phyloP scores from a whole-genome alignment of 1,284 basidiomycete genomes.

The Melampsora abietis-canadensis region DNA sequence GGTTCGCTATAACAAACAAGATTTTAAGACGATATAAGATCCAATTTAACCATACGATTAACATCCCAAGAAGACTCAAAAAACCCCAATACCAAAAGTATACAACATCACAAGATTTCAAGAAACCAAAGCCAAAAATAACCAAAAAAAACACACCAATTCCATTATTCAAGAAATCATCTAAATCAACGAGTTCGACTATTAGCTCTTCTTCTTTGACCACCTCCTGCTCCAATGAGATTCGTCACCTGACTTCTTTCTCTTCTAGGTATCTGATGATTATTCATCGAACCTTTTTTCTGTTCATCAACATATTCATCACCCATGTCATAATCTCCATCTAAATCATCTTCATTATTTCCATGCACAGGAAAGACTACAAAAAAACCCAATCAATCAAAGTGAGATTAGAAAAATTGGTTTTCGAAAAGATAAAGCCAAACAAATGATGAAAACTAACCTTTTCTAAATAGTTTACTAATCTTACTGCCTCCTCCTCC shows the following conservation, averaged over 20 bases:
- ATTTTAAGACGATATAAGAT: too few relatives aligned
- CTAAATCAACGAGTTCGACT: neutral
- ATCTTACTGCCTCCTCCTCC: constrained; percentile 18
- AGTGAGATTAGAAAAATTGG: neutral
- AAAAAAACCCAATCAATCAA: neutral
- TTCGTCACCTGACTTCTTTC: neutral
- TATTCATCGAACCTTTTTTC: neutral
- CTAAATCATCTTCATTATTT: neutral
- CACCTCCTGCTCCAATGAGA: neutral
- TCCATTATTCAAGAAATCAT: neutral
- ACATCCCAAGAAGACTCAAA: too few relatives aligned
- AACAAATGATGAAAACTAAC: too few relatives aligned
- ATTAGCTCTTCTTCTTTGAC: neutral
- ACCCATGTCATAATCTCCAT: neutral
- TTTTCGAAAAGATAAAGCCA: too few relatives aligned
- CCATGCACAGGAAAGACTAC: neutral
- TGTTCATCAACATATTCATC: neutral
- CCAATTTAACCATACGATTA: too few relatives aligned
- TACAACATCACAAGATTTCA: too few relatives aligned
- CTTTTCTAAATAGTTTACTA: constrained; percentile 38
- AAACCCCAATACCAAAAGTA: too few relatives aligned
- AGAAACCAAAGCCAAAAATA: neutral
- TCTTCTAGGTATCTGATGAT: neutral
- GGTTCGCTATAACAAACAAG: too few relatives aligned
- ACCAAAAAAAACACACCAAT: neutral